These are phyloP conservation scores for Beverwykella pulmonaria DNA, from an alignment of 495 filamentous ascomycete species.

Conservation along the genomic window DNA sequence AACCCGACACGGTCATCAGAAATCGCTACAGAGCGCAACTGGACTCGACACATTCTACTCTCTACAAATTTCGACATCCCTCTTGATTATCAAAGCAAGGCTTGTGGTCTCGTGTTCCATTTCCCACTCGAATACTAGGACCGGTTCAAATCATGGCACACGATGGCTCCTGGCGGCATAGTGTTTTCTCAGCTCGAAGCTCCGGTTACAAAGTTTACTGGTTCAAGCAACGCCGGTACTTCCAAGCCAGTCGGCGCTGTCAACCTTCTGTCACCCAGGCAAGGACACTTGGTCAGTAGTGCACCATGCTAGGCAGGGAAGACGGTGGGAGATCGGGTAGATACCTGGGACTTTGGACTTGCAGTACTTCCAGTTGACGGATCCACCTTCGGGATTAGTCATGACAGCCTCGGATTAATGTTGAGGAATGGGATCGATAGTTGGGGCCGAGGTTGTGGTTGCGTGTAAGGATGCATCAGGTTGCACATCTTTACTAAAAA, in stretches of 20 bases:
- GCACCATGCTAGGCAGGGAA: slow-evolving; percentile 16
- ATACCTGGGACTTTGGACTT: slow-evolving; percentile 20
- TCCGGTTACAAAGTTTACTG: slow-evolving; percentile 35
- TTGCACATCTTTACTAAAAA: not conserved
- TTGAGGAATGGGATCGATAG: not conserved
- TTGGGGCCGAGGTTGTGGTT: not conserved
- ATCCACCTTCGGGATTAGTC: slow-evolving; percentile 18
- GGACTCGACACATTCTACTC: slow-evolving; percentile 30
- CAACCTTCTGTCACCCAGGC: not conserved
- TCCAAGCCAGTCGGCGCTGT: slow-evolving; percentile 6
- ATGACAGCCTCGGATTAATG: slow-evolving; percentile 7
- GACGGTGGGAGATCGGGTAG: slow-evolving; percentile 23
- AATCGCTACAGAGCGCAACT: slow-evolving; percentile 36
- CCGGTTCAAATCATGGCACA: slow-evolving; percentile 30
- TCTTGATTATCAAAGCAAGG: slow-evolving; percentile 34
- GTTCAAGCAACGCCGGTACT: slow-evolving; percentile 22
- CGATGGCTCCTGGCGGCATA: slow-evolving; percentile 39
- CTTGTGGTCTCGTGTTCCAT: slow-evolving; percentile 44
- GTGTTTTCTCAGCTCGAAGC: slow-evolving; percentile 34
- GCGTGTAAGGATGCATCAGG: not conserved
- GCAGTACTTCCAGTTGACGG: slow-evolving; percentile 26
- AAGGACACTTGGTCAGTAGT: slow-evolving; percentile 12
- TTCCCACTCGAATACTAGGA: slow-evolving; percentile 36
- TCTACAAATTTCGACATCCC: slow-evolving; percentile 47
- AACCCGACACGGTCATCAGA: slow-evolving; percentile 38